These are phyloP conservation scores for Balansia obtecta DNA, from an alignment of 2,329 filamentous ascomycete genomes.

Conservation along the genomic window DNA sequence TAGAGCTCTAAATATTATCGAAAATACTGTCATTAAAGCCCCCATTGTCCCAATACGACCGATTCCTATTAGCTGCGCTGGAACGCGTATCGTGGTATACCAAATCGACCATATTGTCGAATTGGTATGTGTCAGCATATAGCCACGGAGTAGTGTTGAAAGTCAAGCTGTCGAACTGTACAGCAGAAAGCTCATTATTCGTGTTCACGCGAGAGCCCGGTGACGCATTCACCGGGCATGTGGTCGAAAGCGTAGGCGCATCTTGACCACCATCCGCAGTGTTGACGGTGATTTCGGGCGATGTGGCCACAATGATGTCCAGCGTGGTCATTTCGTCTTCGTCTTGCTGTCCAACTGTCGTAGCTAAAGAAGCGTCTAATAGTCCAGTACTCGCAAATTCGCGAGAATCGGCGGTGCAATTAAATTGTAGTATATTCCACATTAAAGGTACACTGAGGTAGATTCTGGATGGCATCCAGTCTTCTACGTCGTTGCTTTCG, in stretches of 20 bases:
- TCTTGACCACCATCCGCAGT: conserved; percentile 38
- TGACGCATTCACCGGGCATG: conserved; percentile 13
- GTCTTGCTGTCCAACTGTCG: conserved; percentile 17
- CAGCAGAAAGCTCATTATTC: conserved; percentile 18
- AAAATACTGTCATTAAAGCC: conserved; percentile 27
- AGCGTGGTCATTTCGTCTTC: conserved; percentile 25
- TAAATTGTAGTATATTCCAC: conserved; percentile 40
- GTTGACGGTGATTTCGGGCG: conserved; percentile 37
- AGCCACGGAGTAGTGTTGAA: conserved; percentile 31
- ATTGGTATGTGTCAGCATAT: conserved; percentile 28
- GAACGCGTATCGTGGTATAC: conserved; percentile 19
- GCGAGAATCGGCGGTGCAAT: conserved; percentile 24
- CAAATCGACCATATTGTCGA: conserved; percentile 25
- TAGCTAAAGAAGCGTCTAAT: conserved; percentile 28
- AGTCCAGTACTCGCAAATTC: conserved; percentile 25
- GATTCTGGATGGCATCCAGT: conserved; percentile 40
- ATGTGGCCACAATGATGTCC: conserved; percentile 38
- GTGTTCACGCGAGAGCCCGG: conserved; percentile 13
- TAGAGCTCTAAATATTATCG: conserved; percentile 21
- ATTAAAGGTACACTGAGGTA: conserved; percentile 39
- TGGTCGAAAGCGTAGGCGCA: conserved; percentile 29
- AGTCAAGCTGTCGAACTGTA: conserved; percentile 23
- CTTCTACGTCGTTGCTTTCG: conserved; percentile 33
- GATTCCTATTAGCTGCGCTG: conserved; percentile 13
- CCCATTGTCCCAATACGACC: conserved; percentile 28